Evolutionary conservation across 176 grass and related monocot genomes (phyloP).

Genomic region (Olyra latifolia): DNA sequence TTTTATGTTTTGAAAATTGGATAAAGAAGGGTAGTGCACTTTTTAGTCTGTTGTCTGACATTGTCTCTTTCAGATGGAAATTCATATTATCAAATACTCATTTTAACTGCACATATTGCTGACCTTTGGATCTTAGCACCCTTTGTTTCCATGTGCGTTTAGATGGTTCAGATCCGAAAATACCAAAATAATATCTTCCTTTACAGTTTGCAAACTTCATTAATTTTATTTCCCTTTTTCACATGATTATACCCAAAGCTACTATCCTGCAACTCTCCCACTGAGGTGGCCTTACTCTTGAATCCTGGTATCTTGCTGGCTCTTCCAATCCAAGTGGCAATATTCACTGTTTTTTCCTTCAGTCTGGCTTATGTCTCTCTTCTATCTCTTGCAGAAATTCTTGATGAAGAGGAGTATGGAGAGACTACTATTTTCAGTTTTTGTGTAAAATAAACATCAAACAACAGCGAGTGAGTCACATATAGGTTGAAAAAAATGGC

Average conservation of each 20-base stretch:
- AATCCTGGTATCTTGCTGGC: conserved; percentile 51
- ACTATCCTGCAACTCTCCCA: conserved; percentile 71
- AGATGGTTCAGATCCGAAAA: conserved; percentile 17
- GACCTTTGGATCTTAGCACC: conserved; percentile 6
- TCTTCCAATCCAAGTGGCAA: conserved; percentile 8
- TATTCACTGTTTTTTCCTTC: conserved; percentile 11
- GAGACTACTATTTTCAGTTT: conserved; percentile 41
- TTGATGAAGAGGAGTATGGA: conserved; percentile 73
- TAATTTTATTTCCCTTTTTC: conserved; percentile 13
- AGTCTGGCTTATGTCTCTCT: not conserved
- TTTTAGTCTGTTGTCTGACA: too few species aligned
- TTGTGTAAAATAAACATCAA: not conserved
- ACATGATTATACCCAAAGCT: conserved; percentile 58
- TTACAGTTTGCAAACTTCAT: not conserved
- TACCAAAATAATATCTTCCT: conserved; percentile 35
- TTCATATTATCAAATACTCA: not conserved
- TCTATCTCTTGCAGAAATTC: conserved; percentile 54
- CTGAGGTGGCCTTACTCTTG: conserved; percentile 61
- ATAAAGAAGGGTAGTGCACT: too few species aligned
- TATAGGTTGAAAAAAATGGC: not conserved
- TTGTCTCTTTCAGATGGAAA: conserved; percentile 2
- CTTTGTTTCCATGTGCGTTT: conserved; percentile 11
- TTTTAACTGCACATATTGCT: conserved; percentile 19
- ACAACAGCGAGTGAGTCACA: not conserved
- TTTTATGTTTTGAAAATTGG: too few species aligned